Conservation (phyloP, 2,329 filamentous ascomycete species). For the Aspergillus quadrilineatus region DNA sequence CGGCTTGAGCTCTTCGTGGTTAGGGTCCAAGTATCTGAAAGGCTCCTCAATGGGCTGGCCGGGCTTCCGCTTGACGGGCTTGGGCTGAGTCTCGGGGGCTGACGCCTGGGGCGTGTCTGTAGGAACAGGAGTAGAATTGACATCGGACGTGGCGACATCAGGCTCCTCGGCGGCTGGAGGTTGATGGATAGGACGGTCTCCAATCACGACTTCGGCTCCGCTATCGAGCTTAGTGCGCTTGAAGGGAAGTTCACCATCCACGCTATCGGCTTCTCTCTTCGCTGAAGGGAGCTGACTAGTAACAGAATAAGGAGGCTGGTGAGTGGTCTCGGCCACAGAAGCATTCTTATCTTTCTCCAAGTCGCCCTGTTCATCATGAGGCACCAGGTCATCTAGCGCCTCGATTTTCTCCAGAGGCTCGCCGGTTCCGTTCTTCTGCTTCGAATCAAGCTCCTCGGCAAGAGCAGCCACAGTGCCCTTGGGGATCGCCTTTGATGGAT, state of each 20-base stretch:
- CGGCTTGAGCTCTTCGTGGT: slow-evolving; percentile 71
- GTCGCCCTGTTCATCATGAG: slow-evolving; percentile 28
- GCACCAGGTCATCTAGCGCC: slow-evolving; percentile 41
- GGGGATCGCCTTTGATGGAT: slow-evolving; percentile 37
- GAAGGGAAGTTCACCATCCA: slow-evolving; percentile 38
- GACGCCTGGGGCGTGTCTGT: slow-evolving; percentile 16
- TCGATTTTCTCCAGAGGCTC: slow-evolving; percentile 39
- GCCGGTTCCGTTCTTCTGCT: slow-evolving; percentile 29
- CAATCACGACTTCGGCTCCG: slow-evolving; percentile 38
- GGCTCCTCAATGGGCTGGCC: slow-evolving; percentile 73
- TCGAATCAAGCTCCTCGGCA: slow-evolving; percentile 35
- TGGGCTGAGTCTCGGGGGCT: slow-evolving; percentile 12
- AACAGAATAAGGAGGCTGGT: slow-evolving; percentile 34
- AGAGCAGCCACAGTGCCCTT: slow-evolving; percentile 42
- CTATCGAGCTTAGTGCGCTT: slow-evolving; percentile 48
- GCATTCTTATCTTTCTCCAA: slow-evolving; percentile 36
- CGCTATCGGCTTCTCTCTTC: slow-evolving; percentile 36
- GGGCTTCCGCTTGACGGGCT: slow-evolving; percentile 38
- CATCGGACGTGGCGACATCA: slow-evolving; percentile 25
- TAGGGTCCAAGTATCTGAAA: slow-evolving; percentile 80
- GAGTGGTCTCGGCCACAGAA: slow-evolving; percentile 34
- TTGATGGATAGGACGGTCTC: slow-evolving; percentile 37
- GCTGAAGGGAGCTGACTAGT: slow-evolving; percentile 23
- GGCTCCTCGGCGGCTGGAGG: slow-evolving; percentile 28
- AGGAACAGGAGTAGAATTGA: slow-evolving; percentile 20